Evolutionary conservation across 2,329 filamentous ascomycete species (phyloP).

Genomic region (Claviceps pazoutovae): DNA sequence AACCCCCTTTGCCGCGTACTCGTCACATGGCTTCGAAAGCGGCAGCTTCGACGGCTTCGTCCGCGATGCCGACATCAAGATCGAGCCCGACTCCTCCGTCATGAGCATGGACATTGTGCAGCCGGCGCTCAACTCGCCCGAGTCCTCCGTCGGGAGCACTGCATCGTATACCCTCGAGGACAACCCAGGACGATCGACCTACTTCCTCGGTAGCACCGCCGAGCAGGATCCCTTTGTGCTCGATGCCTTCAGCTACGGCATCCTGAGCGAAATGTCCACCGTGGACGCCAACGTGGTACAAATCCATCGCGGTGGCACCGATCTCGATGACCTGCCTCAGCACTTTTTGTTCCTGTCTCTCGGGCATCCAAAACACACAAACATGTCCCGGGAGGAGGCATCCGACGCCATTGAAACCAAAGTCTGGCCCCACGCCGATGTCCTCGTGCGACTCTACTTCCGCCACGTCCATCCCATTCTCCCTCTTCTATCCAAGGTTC

Average conservation of each 20-base stretch:
- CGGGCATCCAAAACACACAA: slow-evolving; percentile 29
- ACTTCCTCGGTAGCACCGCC: slow-evolving; percentile 29
- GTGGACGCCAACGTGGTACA: slow-evolving; percentile 31
- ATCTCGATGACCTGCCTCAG: slow-evolving; percentile 24
- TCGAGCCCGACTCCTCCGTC: slow-evolving; percentile 1
- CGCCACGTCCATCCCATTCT: slow-evolving; percentile 30
- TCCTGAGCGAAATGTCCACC: slow-evolving; percentile 29
- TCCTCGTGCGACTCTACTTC: slow-evolving; percentile 31
- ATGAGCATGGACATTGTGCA: slow-evolving; percentile 6
- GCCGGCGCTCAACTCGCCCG: slow-evolving; percentile 6
- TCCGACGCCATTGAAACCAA: slow-evolving; percentile 29
- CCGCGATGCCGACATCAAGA: background rate
- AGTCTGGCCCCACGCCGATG: slow-evolving; percentile 25
- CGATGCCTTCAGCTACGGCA: slow-evolving; percentile 31
- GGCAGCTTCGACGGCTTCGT: background rate
- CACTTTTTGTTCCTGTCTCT: slow-evolving; percentile 32
- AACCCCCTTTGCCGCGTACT: background rate
- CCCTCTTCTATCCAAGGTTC: slow-evolving; percentile 29
- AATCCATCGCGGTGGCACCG: slow-evolving; percentile 22
- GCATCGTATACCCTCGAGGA: slow-evolving; percentile 27
- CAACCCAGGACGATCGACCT: slow-evolving; percentile 25
- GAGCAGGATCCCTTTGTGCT: slow-evolving; percentile 34
- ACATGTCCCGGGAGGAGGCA: slow-evolving; percentile 21
- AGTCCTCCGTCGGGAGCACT: slow-evolving; percentile 4
- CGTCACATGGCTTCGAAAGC: background rate